These are phyloP conservation scores for Aaosphaeria pasadenensis DNA, from an alignment of 2,329 filamentous ascomycete species.

Conservation along the genomic window DNA sequence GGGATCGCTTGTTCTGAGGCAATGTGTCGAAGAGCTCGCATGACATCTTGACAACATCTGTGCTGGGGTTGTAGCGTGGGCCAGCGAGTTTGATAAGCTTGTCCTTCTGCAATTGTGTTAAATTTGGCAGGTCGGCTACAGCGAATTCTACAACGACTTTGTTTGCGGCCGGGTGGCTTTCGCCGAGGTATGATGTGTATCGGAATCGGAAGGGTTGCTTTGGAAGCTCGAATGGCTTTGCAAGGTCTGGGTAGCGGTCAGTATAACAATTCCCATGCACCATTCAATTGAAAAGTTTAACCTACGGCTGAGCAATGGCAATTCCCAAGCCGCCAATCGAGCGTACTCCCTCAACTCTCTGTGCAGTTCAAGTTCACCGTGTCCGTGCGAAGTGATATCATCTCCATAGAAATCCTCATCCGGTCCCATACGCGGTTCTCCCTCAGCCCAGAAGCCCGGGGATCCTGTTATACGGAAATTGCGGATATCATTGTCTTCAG, in stretches of 20 bases:
- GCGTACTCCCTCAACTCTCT: constrained; percentile 87
- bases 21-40: constrained; percentile 85
- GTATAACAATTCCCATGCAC: not conserved
- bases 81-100: constrained; percentile 90
- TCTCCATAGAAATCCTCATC: constrained; percentile 69
- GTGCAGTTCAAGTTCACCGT: constrained; percentile 83
- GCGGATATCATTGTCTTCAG: constrained; percentile 19
- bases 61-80: constrained; percentile 81
- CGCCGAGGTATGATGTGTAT: constrained; percentile 95
- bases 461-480: not conserved
- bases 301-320: constrained; percentile 86
- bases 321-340: constrained; percentile 87
- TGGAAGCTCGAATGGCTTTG: constrained; percentile 76
- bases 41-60: constrained; percentile 80
- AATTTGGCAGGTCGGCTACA: constrained; percentile 64
- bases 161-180: constrained; percentile 82
- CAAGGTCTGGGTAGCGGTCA: constrained; percentile 60
- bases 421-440: constrained; percentile 52
- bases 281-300: constrained; percentile 13
- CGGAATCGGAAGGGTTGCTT: constrained; percentile 82
- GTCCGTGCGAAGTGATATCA: constrained; percentile 78
- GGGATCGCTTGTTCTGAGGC: constrained; percentile 95
- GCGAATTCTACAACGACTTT: constrained; percentile 95
- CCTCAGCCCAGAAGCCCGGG: constrained; percentile 37
- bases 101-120: constrained; percentile 64